Evolutionary conservation across 345 rosid genomes (phyloP).

Genomic region (Toxicodendron radicans): DNA sequence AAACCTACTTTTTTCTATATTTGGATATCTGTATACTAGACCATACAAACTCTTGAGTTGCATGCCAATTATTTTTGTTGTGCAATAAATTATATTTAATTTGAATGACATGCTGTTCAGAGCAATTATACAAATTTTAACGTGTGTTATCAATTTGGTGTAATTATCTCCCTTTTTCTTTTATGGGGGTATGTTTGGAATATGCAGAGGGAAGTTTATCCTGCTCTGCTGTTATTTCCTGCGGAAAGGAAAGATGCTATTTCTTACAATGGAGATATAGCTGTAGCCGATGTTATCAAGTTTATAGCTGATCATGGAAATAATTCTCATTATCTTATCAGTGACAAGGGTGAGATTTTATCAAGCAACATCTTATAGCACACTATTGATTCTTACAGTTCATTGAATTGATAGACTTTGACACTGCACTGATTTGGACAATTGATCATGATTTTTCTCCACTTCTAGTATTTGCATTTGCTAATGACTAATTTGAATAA

Average conservation of each 20-base stretch:
- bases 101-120: constrained; percentile 3
- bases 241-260: constrained; percentile 56
- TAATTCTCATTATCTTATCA: constrained; percentile 47
- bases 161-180: background rate
- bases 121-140: background rate
- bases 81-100: background rate
- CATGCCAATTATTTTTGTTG: background rate
- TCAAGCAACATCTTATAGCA: background rate
- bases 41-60: background rate
- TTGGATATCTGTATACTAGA: background rate
- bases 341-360: constrained; percentile 51
- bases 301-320: constrained; percentile 70
- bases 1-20: background rate
- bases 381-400: background rate
- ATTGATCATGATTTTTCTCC: background rate
- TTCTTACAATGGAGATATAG: constrained; percentile 64
- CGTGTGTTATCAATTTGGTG: background rate
- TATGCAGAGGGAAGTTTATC: constrained; percentile 85
- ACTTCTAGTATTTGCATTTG: background rate
- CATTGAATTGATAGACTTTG: background rate
- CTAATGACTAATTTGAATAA: background rate
- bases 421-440: background rate
- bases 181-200: background rate
- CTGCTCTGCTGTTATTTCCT: constrained; percentile 78
- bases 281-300: constrained; percentile 63